A percentile compares a stretch with the other conserved stretches of the same genome.
phyloP scores from a whole-genome alignment of 495 filamentous ascomycete genomes.

The Aspergillus cavernicola region DNA sequence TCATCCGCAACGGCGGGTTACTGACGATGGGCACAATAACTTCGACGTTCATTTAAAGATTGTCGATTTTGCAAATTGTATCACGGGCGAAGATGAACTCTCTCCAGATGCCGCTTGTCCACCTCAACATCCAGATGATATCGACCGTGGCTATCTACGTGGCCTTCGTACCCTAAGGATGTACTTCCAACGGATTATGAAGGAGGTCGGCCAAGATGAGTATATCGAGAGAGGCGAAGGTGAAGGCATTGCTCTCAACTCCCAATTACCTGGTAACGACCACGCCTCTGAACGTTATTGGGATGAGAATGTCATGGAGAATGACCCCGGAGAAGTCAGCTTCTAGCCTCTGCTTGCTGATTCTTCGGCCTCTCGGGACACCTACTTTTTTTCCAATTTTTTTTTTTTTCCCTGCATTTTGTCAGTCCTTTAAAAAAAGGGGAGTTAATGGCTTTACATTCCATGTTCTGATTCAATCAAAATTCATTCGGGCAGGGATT shows the following conservation, averaged over 20 bases:
- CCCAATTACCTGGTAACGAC: slow-evolving; percentile 28
- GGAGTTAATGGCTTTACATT: slow-evolving; percentile 13
- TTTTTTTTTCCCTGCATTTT: slow-evolving; percentile 7
- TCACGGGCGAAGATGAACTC: slow-evolving; percentile 75
- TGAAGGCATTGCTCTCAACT: slow-evolving; percentile 37
- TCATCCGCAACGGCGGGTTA: slow-evolving; percentile 23
- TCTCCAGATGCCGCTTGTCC: slow-evolving; percentile 68
- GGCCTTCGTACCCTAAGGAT: slow-evolving; percentile 73
- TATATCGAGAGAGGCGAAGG: slow-evolving; percentile 47
- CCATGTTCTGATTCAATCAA: slow-evolving; percentile 16
- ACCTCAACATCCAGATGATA: slow-evolving; percentile 70
- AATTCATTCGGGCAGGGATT: neutral
- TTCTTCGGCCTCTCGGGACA: neutral
- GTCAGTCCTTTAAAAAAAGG: no score
- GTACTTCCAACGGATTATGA: slow-evolving; percentile 87
- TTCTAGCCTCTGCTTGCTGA: slow-evolving; percentile 23
- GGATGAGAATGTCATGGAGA: slow-evolving; percentile 44
- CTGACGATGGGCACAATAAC: slow-evolving; percentile 48
- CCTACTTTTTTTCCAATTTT: slow-evolving; percentile 12
- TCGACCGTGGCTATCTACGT: slow-evolving; percentile 86
- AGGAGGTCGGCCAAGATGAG: slow-evolving; percentile 64
- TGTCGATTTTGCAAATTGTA: slow-evolving; percentile 96
- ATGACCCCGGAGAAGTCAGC: slow-evolving; percentile 45
- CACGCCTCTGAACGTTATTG: slow-evolving; percentile 34
- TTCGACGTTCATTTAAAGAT: slow-evolving; percentile 79